A percentile compares a stretch with the other conserved stretches of the same genome.
Conservation (phyloP, 31 red algal genomes). For the Endocladia muricata region DNA sequence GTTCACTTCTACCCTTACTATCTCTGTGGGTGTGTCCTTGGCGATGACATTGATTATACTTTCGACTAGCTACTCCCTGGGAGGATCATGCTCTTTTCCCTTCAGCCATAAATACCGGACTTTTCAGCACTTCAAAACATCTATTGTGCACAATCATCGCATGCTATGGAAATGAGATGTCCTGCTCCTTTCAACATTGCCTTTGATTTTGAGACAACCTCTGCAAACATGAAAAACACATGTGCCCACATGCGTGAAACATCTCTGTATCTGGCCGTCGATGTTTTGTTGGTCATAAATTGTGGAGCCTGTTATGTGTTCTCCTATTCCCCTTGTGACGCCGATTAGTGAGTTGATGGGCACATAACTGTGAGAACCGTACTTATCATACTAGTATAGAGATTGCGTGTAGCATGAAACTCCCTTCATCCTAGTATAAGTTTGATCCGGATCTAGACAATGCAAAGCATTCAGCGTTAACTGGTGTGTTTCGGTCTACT, state of each 20-base stretch:
- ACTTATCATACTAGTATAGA: background rate
- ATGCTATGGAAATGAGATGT: background rate
- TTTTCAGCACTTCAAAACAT: background rate
- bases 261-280: background rate
- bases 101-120: background rate
- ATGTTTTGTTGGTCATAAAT: constrained; percentile 14
- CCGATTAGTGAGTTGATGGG: background rate
- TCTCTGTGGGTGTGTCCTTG: constrained; percentile 15
- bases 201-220: background rate
- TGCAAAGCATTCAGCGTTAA: background rate
- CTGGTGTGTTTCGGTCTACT: background rate
- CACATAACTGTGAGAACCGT: background rate
- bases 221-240: background rate
- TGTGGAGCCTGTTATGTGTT: background rate
- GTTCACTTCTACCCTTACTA: constrained; percentile 5
- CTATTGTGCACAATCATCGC: background rate
- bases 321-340: background rate
- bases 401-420: background rate
- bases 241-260: background rate
- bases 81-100: background rate
- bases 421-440: background rate
- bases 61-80: background rate
- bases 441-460: background rate
- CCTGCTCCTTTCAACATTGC: background rate
- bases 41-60: constrained; percentile 12